Evolutionary conservation across 257 asterid species (phyloP), one percentile per base, ranked within the genome.

Genomic region (Solanum lycopersicoides): DNA sequence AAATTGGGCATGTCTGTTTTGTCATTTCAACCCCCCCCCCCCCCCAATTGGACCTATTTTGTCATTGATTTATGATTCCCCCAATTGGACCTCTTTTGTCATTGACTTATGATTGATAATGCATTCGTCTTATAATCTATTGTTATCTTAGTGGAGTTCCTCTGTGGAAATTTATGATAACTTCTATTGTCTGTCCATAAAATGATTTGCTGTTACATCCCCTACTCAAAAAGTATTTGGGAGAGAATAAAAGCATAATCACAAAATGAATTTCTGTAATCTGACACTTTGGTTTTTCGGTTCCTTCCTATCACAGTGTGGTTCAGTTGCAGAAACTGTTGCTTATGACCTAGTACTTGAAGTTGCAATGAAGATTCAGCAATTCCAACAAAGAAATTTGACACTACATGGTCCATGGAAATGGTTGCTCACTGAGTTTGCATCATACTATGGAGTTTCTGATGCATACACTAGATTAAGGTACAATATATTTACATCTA

Each of bases 251-350:
- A 50, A 50, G 85, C 45, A 82, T n/a, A 11, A 9, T 50, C 65
- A 32, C 69, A 82, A 16, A 82, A 47, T 30, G 45, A 28, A 30
- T 80, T 30, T 30, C 20, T 47, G 63, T 79, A 16, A 47, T 53
- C 85, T 89, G 88, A 90, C 86, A 53, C 88, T 34, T 83, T 74
- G 50, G 39, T 44, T 75, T 45, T 42, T 42, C 11, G 47, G 47
- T 47, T 50, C 71, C 83, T 25, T 47, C 86, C 75, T 72, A 50
- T 56, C 37, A 30, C 79, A 92, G 94, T 92, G 94, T 84, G 94
- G 94, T 39, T 91, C 94, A 50, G 92, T 92, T 39, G 94, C 92
- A 68, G 94, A 92, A 88, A 92, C 94, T 50, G 94, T 92, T 84
- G 94, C 93, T 42, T 92, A 92, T 90, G 94, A 92, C 90, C 86